Evolutionary conservation across 176 grass and related monocot genomes (phyloP), one percentile per base, ranked within the genome.

Genomic region (Oryza longistaminata): DNA sequence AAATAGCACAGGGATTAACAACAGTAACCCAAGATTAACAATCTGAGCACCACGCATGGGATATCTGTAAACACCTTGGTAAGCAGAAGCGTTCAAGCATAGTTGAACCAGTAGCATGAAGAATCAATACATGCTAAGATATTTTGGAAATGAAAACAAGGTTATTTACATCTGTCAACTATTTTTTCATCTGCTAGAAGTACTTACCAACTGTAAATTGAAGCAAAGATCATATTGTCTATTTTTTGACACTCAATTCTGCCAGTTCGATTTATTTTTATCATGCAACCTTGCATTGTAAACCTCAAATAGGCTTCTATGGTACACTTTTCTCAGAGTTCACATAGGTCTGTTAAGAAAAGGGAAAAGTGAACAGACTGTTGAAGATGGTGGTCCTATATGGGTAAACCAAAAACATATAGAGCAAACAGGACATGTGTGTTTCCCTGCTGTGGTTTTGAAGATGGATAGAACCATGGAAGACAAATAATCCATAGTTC

Each of bases 1-100:
- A 88, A 76, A 44, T 66, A 83, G 14, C 17, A 80, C 11, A 69
- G 5, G 19, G 3, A 33, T 81, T 50, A 66, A 60, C 58, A 77
- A 46, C 8, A 82, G 44, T 48, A 11, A 67, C 25, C 25, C 0
- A 12, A 27, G 62, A 58, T 76, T 55, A 82, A 73, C 2, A 65
- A 53, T 9, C 42, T 43, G 42, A 43, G 42, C 9, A 50, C 50
- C 11, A 79, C 6, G 31, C 26, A 68, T 3, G 39, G 13, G 16
- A 55, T 2, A 80, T 55, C 27, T 81, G 9, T 26, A 80, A 52
- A 50, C 13, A 81, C 6, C 79, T 70, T 26, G 16, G 27, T 53
- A 81, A 68, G 17, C 44, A 81, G 68, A 7, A 68, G 46, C 14
- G 27, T 9, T 77, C 4, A 80, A 46, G 68, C 45, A 76, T 58